phyloP scores from a whole-genome alignment of 1,139 yeast genomes.

The Debaryomycetaceae sp. region DNA sequence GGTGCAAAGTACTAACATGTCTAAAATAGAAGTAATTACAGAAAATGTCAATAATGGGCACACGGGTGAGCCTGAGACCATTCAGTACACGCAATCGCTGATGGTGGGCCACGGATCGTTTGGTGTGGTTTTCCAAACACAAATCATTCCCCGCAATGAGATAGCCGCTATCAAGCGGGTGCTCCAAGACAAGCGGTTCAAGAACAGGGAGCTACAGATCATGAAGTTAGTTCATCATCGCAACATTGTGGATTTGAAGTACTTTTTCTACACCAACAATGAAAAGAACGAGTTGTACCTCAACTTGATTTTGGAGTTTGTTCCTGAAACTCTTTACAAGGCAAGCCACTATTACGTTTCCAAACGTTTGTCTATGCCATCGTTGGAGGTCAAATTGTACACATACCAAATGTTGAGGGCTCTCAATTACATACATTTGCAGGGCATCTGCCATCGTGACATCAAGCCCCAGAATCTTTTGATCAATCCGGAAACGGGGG shows the following conservation, averaged over 20 bases:
- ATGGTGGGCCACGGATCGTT: constrained; percentile 98
- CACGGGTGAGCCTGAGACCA: constrained; percentile 58
- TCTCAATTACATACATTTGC: constrained; percentile 83
- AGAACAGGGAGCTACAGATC: constrained; percentile 92
- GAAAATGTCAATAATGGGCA: constrained; percentile 76
- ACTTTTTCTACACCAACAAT: constrained; percentile 82
- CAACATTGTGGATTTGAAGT: constrained; percentile 83
- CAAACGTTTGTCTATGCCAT: constrained; percentile 79
- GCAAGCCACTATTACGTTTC: constrained; percentile 82
- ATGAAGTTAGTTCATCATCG: constrained; percentile 88
- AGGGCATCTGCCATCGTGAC: constrained; percentile 95
- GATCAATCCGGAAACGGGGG: constrained; percentile 80
- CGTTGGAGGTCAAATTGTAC: constrained; percentile 82
- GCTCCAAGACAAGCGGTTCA: constrained; percentile 90
- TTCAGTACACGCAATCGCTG: constrained; percentile 69
- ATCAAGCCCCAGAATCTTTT: constrained; percentile 93
- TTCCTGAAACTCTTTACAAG: constrained; percentile 92
- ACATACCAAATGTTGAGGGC: constrained; percentile 92
- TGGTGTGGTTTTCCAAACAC: constrained; percentile 92
- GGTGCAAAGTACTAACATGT: constrained; percentile 52
- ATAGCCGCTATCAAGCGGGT: constrained; percentile 92
- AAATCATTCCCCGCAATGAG: constrained; percentile 69
- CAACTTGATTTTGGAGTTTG: constrained; percentile 83
- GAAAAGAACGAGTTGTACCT: constrained; percentile 79
- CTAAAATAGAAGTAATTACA: constrained; percentile 55